A percentile compares a stretch with the other conserved stretches of the same genome.
Evolutionary conservation across 208 protist genomes (phyloP).

Genomic region (Trypanosoma platydactyli): DNA sequence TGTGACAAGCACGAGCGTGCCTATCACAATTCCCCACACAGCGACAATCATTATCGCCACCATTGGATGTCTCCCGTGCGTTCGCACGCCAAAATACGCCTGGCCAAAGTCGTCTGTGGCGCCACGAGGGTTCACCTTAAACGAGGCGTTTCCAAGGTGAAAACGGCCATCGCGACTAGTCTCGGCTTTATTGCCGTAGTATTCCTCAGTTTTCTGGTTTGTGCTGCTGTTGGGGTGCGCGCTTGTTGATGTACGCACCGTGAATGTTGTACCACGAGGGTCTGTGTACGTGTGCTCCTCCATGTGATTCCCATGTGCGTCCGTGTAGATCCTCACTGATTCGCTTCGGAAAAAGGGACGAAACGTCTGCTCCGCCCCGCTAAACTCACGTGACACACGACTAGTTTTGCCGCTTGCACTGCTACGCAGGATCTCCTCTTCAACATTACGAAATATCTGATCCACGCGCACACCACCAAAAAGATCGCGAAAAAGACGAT

Average conservation of each 20-base stretch:
- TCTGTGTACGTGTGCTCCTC: constrained; percentile 82
- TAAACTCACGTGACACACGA: constrained; percentile 46
- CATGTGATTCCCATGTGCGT: constrained; percentile 77
- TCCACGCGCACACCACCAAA: constrained; percentile 87
- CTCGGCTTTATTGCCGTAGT: constrained; percentile 41
- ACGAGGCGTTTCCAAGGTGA: constrained; percentile 56
- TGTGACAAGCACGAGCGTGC: constrained; percentile 46
- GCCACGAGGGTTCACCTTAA: constrained; percentile 36
- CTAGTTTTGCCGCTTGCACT: constrained; percentile 25
- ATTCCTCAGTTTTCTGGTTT: constrained; percentile 69
- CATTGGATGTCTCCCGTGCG: constrained; percentile 65
- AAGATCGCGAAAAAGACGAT: constrained; percentile 80
- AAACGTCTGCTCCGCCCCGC: constrained; percentile 40
- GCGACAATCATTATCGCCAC: constrained; percentile 67
- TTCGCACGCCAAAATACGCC: constrained; percentile 61
- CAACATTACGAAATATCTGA: constrained; percentile 82
- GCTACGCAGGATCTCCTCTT: constrained; percentile 70
- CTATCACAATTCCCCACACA: constrained; percentile 63
- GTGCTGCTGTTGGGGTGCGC: constrained; percentile 66
- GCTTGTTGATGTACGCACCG: constrained; percentile 63
- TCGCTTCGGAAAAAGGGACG: constrained; percentile 67
- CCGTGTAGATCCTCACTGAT: constrained; percentile 53
- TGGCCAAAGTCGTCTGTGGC: constrained; percentile 65
- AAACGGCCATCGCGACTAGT: constrained; percentile 50
- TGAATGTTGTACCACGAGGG: constrained; percentile 63